A percentile compares a stretch with the other conserved stretches of the same genome.
These are phyloP conservation scores for Ehretia macrophylla DNA, from an alignment of 257 asterid genomes.

Conservation along the genomic window DNA sequence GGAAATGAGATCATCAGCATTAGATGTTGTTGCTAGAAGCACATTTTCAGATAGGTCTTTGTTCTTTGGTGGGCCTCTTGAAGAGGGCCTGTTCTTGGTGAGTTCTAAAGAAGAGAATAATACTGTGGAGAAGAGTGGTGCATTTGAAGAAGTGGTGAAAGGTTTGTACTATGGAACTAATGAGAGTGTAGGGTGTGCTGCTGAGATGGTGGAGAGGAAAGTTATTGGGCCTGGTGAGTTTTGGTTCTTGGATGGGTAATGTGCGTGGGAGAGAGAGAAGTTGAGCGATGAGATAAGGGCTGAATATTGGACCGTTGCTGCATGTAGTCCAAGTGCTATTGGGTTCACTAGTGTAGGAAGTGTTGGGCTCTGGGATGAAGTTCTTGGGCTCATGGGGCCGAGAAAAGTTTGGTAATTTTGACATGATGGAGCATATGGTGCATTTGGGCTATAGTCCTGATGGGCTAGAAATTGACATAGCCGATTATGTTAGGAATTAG, in stretches of 20 bases:
- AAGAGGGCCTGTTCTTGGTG: conserved; percentile 65
- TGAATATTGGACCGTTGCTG: conserved; percentile 83
- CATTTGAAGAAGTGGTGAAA: conserved; percentile 71
- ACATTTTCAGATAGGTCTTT: conserved; percentile 59
- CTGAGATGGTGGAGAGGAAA: conserved; percentile 79
- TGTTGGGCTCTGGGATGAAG: conserved; percentile 75
- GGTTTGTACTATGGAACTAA: conserved; percentile 74
- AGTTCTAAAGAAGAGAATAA: conserved; percentile 31
- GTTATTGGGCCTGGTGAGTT: conserved; percentile 47
- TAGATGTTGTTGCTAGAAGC: conserved; percentile 48
- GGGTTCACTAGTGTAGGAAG: conserved; percentile 53
- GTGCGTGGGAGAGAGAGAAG: conserved; percentile 80
- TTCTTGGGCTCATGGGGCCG: conserved; percentile 66
- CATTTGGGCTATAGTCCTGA: not conserved
- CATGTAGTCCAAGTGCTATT: conserved; percentile 63
- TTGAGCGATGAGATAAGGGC: conserved; percentile 67
- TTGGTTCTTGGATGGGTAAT: conserved; percentile 78
- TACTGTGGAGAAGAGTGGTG: conserved; percentile 50
- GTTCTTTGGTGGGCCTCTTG: conserved; percentile 89
- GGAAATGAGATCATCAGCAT: conserved; percentile 52
- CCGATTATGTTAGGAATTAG: no score
- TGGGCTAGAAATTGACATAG: not conserved
- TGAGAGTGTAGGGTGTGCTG: conserved; percentile 71
- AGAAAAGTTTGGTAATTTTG: conserved; percentile 55
- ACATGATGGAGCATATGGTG: not conserved